phyloP scores from a whole-genome alignment of 1,284 basidiomycete species.

The Cutaneotrichosporon cavernicola region DNA sequence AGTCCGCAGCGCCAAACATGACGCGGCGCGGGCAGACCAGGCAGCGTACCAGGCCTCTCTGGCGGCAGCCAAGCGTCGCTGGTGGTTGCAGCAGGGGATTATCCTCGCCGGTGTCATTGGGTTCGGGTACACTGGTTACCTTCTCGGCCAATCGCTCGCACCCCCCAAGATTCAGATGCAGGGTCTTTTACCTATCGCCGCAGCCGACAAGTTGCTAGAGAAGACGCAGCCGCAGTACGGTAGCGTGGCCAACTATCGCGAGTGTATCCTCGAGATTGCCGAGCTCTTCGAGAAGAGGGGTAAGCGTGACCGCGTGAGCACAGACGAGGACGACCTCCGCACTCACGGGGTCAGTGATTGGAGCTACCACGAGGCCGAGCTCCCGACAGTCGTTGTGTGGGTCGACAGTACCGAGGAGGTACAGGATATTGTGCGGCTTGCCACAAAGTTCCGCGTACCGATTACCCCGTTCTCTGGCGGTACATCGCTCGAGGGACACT shows the following conservation, averaged over 20 bases:
- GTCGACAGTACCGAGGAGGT: slow-evolving; percentile 49
- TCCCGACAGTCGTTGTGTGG: slow-evolving; percentile 54
- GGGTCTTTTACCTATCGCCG: slow-evolving; percentile 28
- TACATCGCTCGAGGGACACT: slow-evolving; percentile 52
- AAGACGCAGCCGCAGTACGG: slow-evolving; percentile 44
- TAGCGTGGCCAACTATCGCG: slow-evolving; percentile 34
- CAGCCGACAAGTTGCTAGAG: slow-evolving; percentile 36
- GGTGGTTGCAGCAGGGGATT: not conserved
- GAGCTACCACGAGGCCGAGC: slow-evolving; percentile 50
- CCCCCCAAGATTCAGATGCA: slow-evolving; percentile 2
- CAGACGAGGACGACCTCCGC: slow-evolving; percentile 48
- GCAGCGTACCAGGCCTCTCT: not conserved
- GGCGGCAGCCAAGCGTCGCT: not conserved
- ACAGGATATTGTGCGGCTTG: slow-evolving; percentile 45
- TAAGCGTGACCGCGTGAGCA: slow-evolving; percentile 43
- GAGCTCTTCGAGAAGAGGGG: slow-evolving; percentile 30
- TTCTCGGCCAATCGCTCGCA: slow-evolving; percentile 10
- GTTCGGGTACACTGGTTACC: slow-evolving; percentile 10
- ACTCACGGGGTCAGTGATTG: slow-evolving; percentile 51
- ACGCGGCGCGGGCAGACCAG: not conserved
- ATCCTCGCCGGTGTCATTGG: slow-evolving; percentile 8
- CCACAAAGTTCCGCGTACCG: slow-evolving; percentile 45
- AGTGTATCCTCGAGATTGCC: slow-evolving; percentile 42
- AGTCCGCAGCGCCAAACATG: not conserved
- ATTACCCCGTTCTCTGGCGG: slow-evolving; percentile 53